phyloP scores from a whole-genome alignment of 768 basidiomycete genomes.

The Megacollybia marginata region DNA sequence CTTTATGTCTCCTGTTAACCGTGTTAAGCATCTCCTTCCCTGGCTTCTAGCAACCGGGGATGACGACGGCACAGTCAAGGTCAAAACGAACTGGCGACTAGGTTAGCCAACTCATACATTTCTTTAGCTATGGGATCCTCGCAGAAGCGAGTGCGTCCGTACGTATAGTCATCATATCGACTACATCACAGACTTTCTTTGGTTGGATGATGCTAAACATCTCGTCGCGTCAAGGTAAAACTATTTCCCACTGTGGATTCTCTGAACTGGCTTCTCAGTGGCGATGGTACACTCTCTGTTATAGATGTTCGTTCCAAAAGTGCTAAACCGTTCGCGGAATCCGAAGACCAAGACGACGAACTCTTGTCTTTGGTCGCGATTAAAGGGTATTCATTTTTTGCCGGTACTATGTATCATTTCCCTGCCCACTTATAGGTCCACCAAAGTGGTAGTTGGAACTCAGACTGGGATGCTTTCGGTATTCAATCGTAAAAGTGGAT shows the following conservation, averaged over 20 bases:
- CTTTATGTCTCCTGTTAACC: constrained; percentile 76
- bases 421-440: constrained; percentile 34
- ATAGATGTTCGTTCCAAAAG: constrained; percentile 86
- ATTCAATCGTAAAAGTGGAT: constrained; percentile 82
- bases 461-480: constrained; percentile 85
- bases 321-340: constrained; percentile 69
- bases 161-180: constrained; percentile 86
- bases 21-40: constrained; percentile 64
- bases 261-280: constrained; percentile 37
- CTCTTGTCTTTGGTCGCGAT: constrained; percentile 80
- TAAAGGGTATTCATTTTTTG: constrained; percentile 49
- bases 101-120: neutral
- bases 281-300: constrained; percentile 89
- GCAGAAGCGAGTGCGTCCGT: constrained; percentile 55
- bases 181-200: constrained; percentile 90
- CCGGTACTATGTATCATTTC: constrained; percentile 5
- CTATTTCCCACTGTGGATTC: neutral
- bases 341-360: constrained; percentile 96
- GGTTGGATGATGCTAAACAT: constrained; percentile 77
- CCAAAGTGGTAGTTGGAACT: constrained; percentile 84
- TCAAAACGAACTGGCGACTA: constrained; percentile 20
- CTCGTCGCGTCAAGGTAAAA: constrained; percentile 79
- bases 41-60: constrained; percentile 81
- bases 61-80: constrained; percentile 93
- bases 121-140: constrained; percentile 84